Percentiles rank a stretch among this genome's conserved stretches.
Evolutionary conservation across 495 filamentous ascomycete genomes (phyloP).

Genomic region (Choiromyces venosus): DNA sequence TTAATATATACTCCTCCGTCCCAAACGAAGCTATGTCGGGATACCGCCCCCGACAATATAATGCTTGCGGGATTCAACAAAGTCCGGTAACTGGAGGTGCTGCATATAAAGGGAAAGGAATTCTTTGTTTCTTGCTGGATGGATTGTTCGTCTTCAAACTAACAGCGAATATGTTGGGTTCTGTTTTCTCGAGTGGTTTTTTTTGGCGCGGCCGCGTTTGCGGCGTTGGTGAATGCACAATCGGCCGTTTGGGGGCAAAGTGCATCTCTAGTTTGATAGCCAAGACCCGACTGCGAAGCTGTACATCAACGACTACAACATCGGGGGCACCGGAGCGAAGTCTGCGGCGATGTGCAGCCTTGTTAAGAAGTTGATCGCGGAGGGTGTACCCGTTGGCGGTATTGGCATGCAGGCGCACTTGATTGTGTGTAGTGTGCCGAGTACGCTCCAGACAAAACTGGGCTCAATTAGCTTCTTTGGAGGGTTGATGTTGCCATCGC

Average conservation of each 20-base stretch:
- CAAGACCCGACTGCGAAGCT: slow-evolving; percentile 56
- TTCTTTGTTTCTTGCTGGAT: no score
- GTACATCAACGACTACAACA: slow-evolving; percentile 67
- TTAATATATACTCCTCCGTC: no score
- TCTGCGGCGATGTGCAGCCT: slow-evolving; percentile 48
- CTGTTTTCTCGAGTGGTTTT: no score
- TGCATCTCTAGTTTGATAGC: slow-evolving; percentile 3
- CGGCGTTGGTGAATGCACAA: slow-evolving; percentile 19
- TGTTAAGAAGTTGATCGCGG: slow-evolving; percentile 52
- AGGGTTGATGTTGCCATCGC: slow-evolving; percentile 59
- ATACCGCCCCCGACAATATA: no score
- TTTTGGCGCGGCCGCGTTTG: slow-evolving; percentile 24
- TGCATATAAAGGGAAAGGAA: no score
- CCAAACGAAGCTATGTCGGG: no score
- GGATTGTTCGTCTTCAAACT: no score
- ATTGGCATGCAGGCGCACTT: slow-evolving; percentile 63
- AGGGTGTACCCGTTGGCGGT: slow-evolving; percentile 57
- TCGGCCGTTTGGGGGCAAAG: slow-evolving; percentile 28
- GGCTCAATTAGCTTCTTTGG: slow-evolving; percentile 30
- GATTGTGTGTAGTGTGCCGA: slow-evolving; percentile 52
- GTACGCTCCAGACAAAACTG: slow-evolving; percentile 47
- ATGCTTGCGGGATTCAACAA: no score
- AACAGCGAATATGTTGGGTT: no score
- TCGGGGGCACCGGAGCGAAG: slow-evolving; percentile 53
- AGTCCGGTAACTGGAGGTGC: no score